phyloP scores from a whole-genome alignment of 2,329 filamentous ascomycete species.

The Trichoderma citrinoviride region DNA sequence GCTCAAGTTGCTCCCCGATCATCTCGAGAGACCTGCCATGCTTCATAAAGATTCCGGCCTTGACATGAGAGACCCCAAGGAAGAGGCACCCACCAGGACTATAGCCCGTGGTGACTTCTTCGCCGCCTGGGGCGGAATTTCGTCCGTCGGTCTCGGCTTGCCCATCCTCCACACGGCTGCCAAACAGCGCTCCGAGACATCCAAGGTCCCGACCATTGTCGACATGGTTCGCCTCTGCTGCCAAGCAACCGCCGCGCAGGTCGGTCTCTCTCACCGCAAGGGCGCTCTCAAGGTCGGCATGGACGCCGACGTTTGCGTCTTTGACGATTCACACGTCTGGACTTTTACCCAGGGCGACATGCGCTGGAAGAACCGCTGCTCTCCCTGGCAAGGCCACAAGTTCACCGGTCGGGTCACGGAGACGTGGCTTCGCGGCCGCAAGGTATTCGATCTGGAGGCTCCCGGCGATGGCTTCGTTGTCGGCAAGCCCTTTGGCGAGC shows the following conservation, averaged over 20 bases:
- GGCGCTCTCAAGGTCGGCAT: conserved; percentile 73
- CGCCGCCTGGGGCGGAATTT: conserved; percentile 93
- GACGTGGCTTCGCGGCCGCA: conserved; percentile 78
- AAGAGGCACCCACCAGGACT: conserved; percentile 33
- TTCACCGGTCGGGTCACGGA: conserved; percentile 77
- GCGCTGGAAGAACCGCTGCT: conserved; percentile 92
- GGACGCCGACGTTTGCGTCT: conserved; percentile 87
- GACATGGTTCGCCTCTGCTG: conserved; percentile 86
- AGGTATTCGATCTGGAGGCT: conserved; percentile 68
- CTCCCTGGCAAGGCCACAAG: conserved; percentile 79
- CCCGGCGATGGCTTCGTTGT: conserved; percentile 49
- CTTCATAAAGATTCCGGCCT: conserved; percentile 53
- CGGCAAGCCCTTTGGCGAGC: conserved; percentile 47
- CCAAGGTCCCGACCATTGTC: conserved; percentile 53
- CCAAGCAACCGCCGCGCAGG: conserved; percentile 81
- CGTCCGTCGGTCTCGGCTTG: conserved; percentile 86
- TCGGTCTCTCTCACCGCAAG: conserved; percentile 78
- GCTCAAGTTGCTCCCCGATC: conserved; percentile 78
- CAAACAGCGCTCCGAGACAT: conserved; percentile 54
- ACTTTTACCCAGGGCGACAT: conserved; percentile 72
- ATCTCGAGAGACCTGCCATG: conserved; percentile 48
- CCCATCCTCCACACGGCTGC: conserved; percentile 85
- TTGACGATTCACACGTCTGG: conserved; percentile 81
- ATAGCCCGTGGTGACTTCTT: conserved; percentile 77
- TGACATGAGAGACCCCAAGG: conserved; percentile 43